Conservation (phyloP, 2,329 filamentous ascomycete genomes). For the Colletotrichum caudatum region DNA sequence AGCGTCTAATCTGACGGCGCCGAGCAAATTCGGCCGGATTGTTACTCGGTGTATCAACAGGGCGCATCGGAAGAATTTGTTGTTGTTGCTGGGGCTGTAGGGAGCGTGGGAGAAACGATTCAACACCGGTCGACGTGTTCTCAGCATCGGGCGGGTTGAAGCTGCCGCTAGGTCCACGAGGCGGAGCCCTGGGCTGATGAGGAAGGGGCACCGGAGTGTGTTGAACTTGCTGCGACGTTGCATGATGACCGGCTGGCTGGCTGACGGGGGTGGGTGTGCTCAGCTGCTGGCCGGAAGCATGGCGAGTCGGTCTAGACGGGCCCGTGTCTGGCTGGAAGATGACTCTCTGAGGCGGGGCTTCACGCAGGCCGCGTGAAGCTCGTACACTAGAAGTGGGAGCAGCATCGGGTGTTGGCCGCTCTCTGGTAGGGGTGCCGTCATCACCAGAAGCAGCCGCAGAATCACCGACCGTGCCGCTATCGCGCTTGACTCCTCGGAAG, state of each 20-base stretch:
- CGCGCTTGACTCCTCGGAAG: slow-evolving; percentile 68
- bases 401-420: slow-evolving; percentile 63
- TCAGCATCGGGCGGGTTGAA: slow-evolving; percentile 69
- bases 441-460: slow-evolving; percentile 40
- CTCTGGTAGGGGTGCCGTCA: slow-evolving; percentile 65
- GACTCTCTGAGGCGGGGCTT: slow-evolving; percentile 86
- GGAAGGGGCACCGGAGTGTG: slow-evolving; percentile 48
- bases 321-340: slow-evolving; percentile 86
- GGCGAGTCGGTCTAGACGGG: slow-evolving; percentile 72
- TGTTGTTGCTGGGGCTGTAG: slow-evolving; percentile 74
- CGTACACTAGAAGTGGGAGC: slow-evolving; percentile 64
- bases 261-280: slow-evolving; percentile 45
- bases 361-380: slow-evolving; percentile 75
- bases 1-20: slow-evolving; percentile 60
- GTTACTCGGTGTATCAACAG: slow-evolving; percentile 80
- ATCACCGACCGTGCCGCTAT: slow-evolving; percentile 35
- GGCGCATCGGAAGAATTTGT: slow-evolving; percentile 75
- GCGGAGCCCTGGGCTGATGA: slow-evolving; percentile 46
- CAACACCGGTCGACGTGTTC: slow-evolving; percentile 69
- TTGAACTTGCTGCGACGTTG: slow-evolving; percentile 45
- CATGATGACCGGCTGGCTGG: slow-evolving; percentile 44
- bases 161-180: slow-evolving; percentile 58
- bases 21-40: slow-evolving; percentile 76
- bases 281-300: slow-evolving; percentile 54
- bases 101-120: slow-evolving; percentile 53